Conservation (phyloP, 75 land plant genomes). For the Pinus albicaulis region DNA sequence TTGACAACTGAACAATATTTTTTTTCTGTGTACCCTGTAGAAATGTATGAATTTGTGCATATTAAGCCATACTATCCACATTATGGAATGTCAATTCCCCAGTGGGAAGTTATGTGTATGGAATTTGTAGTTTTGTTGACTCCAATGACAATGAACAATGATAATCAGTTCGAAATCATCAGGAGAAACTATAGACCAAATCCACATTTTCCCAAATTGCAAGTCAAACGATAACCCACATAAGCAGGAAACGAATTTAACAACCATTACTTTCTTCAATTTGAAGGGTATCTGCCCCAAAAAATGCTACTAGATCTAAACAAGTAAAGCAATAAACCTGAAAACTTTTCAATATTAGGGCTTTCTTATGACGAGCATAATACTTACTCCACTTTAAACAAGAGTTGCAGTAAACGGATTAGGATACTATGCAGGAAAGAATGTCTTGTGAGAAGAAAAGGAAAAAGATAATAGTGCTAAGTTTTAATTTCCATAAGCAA, state of each 20-base stretch:
- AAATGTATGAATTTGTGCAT: neutral
- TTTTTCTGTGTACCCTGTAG: slow-evolving; percentile 62
- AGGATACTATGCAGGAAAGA: no score
- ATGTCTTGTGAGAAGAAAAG: no score
- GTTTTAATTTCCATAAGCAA: no score
- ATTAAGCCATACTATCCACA: neutral
- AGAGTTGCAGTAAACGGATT: no score
- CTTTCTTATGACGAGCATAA: neutral
- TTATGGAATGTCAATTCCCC: neutral
- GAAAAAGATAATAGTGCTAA: no score
- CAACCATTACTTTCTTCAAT: neutral
- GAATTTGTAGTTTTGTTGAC: neutral
- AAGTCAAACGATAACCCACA: neutral
- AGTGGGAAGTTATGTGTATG: neutral
- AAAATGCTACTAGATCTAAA: neutral
- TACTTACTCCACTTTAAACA: no score
- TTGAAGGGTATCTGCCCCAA: neutral
- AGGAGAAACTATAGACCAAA: no score
- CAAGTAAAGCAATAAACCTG: neutral
- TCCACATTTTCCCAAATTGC: no score
- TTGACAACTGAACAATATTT: slow-evolving; percentile 46
- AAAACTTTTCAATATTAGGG: neutral
- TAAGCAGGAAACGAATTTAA: neutral
- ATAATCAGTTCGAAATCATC: no score
- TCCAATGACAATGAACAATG: neutral